Evolutionary conservation across 768 basidiomycete species (phyloP), one percentile per base, ranked within the genome.

Genomic region (Mycena galericulata): DNA sequence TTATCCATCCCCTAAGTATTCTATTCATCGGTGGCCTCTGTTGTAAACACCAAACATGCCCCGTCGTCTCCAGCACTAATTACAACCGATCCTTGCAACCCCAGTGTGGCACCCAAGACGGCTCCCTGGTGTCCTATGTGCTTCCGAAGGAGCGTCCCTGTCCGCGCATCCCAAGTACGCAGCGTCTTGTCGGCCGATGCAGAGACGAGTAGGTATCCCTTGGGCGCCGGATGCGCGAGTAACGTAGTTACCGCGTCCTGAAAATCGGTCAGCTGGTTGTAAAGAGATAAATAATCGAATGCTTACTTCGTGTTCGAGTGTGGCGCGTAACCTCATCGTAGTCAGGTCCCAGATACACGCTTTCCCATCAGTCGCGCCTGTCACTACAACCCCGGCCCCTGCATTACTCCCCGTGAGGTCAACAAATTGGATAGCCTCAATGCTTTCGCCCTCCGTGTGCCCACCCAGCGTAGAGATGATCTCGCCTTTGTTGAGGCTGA

Each of bases 1-100:
- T 15, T 30, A 50, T n/a, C n/a, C n/a, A n/a, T n/a, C n/a, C 2
- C 14, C 9, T 38, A 18, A 2, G 17, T 14, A 30, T 1, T 62
- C 57, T 66, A 71, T 36, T 76, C 82, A 41, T 85, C 84, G 38
- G 79, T 78, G 1, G 79, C 80, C 73, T 87, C 91, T 0, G 92
- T 93, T 3, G 89, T 88, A 74, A 89, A 99, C 36, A 98, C 94
- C 54, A 94, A 83, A 75, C 94, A 96, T 0, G 87, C 82, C 1
- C 94, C 93, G 70, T 99, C 97, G 77, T 99, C 98, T 3, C 95
- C 93, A 0, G 91, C 98, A 76, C 93, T 96, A 62, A 98, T 86
- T 1, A 97, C 84, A 1, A 94, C 89, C 0, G 87, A 86, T 1
- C 93, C 93, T 27, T 86, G 83, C 50, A 89, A 75, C 15, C 90